Conservation (phyloP, 495 filamentous ascomycete species). For the Lepidopterella palustris region DNA sequence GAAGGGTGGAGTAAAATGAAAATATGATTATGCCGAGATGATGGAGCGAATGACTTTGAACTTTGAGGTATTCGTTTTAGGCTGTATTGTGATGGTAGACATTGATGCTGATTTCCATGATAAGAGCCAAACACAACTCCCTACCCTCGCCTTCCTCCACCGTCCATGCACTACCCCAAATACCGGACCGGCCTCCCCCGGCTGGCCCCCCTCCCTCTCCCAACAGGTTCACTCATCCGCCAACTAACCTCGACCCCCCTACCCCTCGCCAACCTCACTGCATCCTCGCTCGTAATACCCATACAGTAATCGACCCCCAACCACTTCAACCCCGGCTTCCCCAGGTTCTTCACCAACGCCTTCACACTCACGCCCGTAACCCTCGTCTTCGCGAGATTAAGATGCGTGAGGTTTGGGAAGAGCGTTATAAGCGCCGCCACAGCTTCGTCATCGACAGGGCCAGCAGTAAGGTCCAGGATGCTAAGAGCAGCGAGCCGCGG, state of each 20-base stretch:
- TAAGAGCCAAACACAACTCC: too few species aligned
- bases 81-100: too few species aligned
- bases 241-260: conserved; percentile 14
- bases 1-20: too few species aligned
- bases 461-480: neutral
- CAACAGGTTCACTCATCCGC: conserved; percentile 1
- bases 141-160: too few species aligned
- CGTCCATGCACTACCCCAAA: neutral
- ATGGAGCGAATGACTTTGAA: too few species aligned
- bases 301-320: conserved; percentile 12
- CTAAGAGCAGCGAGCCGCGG: neutral
- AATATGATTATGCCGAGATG: too few species aligned
- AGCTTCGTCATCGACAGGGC: neutral
- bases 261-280: conserved; percentile 10
- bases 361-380: conserved; percentile 18
- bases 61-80: too few species aligned
- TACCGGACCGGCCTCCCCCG: conserved; percentile 11
- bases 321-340: neutral
- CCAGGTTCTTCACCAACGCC: conserved; percentile 12
- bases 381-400: conserved; percentile 12
- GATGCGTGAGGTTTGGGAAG: neutral
- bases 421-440: neutral
- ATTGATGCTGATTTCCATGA: too few species aligned
- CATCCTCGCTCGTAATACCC: conserved; percentile 12
- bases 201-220: neutral